Evolutionary conservation across 495 filamentous ascomycete species (phyloP), one percentile per base, ranked within the genome.

Genomic region (Entonaema liquescens): DNA sequence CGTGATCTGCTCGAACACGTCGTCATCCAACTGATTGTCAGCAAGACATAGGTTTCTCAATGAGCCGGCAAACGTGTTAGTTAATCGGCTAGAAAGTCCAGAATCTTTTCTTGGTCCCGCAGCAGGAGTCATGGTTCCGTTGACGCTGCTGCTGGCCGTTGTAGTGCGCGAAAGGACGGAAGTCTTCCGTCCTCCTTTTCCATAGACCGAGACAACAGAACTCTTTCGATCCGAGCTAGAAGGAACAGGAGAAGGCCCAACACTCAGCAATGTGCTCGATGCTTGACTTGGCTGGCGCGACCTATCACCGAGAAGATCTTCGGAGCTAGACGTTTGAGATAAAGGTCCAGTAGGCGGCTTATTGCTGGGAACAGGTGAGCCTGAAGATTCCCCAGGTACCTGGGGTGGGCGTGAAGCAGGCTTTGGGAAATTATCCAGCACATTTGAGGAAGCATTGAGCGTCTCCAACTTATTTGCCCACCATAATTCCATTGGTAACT

Each of bases 381-480:
- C 58, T 57, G 68, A 55, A 68, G 62, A 67, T 64, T 83, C 89
- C 2, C 83, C 85, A 17, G 88, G 87, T 26, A 88, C 71, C 62
- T 87, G 83, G 3, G 91, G 89, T 17, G 84, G 77, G 15, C 88
- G 83, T 29, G 88, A 88, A 21, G 88, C 88, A 49, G 89, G 92
- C 69, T 97, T 98, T 0, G 95, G 95, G 73, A 99, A 98, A 58
- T 84, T 88, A 19, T 93, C 90, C 3, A 99, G 81, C 9, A 98
- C 87, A 71, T 99, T 99, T 7, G 95, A 96, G 1, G 94, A 98
- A 17, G 97, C 89, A 78, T 99, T 99, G 53, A 99, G 85, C 0
- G 91, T 93, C 76, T 97, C 93, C 60, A 99, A 80, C 72, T 90
- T 93, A 65, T 88, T 87, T 50, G 94, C 92, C 83, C 91, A 92